Evolutionary conservation across 345 rosid species (phyloP).

Genomic region (Cardamine resedifolia): DNA sequence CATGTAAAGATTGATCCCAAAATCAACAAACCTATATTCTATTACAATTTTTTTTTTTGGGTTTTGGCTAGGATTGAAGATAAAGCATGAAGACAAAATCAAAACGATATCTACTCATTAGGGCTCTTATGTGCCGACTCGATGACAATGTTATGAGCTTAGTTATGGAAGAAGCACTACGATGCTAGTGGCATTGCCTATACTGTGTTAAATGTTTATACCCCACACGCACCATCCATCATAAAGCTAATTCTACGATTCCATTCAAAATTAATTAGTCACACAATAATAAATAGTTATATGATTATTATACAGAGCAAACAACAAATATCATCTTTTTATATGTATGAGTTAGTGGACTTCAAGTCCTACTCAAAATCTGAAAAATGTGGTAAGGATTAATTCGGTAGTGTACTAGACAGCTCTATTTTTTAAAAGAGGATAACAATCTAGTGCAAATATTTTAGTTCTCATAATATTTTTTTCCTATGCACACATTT

Average conservation of each 20-base stretch:
- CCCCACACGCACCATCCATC: conserved; percentile 38
- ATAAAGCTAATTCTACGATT: conserved; percentile 16
- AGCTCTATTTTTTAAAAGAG: neutral
- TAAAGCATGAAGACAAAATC: neutral
- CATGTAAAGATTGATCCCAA: neutral
- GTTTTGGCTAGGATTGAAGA: neutral
- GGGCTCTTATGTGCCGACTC: conserved; percentile 6
- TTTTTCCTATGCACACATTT: neutral
- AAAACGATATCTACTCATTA: conserved; percentile 19
- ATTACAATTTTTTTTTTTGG: neutral
- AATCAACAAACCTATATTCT: neutral
- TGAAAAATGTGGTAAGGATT: neutral
- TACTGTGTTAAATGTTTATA: conserved; percentile 30
- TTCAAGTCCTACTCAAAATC: conserved; percentile 27
- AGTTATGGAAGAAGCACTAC: conserved; percentile 35
- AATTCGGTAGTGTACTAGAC: neutral
- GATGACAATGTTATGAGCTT: conserved; percentile 19
- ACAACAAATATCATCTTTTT: conserved; percentile 37
- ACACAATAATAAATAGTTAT: neutral
- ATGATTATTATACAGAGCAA: conserved; percentile 14
- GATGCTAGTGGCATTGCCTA: conserved; percentile 34
- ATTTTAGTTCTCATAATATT: neutral
- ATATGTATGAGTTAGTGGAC: conserved; percentile 29
- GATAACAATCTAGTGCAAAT: neutral
- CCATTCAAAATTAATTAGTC: conserved; percentile 3